Conservation (phyloP, 2,329 filamentous ascomycete species). For the Alternaria alternata region DNA sequence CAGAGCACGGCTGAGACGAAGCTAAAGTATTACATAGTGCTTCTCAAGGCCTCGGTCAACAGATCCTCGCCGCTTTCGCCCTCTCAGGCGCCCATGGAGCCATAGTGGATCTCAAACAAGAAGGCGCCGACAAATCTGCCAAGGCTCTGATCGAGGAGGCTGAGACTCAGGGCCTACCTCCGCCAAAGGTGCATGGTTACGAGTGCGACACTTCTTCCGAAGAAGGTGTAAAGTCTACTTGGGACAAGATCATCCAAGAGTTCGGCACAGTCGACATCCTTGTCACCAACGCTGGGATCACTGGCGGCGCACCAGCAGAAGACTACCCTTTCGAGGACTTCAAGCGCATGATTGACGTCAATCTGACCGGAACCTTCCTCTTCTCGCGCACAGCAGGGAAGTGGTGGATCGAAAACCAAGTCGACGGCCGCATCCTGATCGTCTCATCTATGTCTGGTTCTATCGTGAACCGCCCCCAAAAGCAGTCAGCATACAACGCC, state of each 20-base stretch:
- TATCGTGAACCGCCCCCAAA: slow-evolving; percentile 66
- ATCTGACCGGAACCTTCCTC: slow-evolving; percentile 80
- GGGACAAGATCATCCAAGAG: slow-evolving; percentile 41
- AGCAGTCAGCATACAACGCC: slow-evolving; percentile 84
- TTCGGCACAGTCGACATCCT: slow-evolving; percentile 51
- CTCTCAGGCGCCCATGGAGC: slow-evolving; percentile 43
- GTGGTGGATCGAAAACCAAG: slow-evolving; percentile 73
- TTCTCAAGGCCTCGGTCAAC: slow-evolving; percentile 41
- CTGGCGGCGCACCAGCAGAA: slow-evolving; percentile 68
- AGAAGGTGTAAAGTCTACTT: slow-evolving; percentile 47
- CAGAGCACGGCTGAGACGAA: neutral
- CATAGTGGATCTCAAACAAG: slow-evolving; percentile 42
- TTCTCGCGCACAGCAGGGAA: slow-evolving; percentile 67
- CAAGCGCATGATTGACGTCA: slow-evolving; percentile 81
- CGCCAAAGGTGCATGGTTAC: slow-evolving; percentile 48
- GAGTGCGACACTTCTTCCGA: slow-evolving; percentile 53
- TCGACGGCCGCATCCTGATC: slow-evolving; percentile 76
- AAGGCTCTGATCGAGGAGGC: slow-evolving; percentile 16
- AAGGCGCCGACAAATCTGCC: slow-evolving; percentile 24
- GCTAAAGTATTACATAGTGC: slow-evolving; percentile 20
- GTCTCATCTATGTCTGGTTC: slow-evolving; percentile 70
- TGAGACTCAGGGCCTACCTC: slow-evolving; percentile 12
- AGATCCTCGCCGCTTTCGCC: slow-evolving; percentile 43
- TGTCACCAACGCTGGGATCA: slow-evolving; percentile 53
- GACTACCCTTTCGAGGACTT: slow-evolving; percentile 79